Percentiles rank a stretch among this genome's conserved stretches.
Conservation (phyloP, 1,284 basidiomycete species). For the Tylopilus sp. region DNA sequence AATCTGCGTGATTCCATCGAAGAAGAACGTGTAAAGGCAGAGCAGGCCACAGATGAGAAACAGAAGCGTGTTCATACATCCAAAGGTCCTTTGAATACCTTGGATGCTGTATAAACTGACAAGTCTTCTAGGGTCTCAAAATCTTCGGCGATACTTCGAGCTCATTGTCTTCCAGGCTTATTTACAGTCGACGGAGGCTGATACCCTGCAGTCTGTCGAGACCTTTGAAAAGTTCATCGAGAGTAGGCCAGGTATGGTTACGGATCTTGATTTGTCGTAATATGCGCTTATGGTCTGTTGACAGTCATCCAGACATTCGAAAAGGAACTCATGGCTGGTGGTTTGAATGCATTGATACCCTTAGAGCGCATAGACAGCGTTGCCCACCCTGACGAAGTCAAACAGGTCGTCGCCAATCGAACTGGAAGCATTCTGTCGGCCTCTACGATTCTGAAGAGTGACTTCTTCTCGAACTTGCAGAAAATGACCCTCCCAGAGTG, state of each 20-base stretch:
- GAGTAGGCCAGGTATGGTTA: slow-evolving; percentile 63
- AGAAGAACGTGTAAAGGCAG: slow-evolving; percentile 67
- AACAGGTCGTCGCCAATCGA: slow-evolving; percentile 78
- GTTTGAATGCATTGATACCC: slow-evolving; percentile 78
- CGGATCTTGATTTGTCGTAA: not conserved
- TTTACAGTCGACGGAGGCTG: slow-evolving; percentile 79
- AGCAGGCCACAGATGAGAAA: slow-evolving; percentile 70
- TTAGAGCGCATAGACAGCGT: slow-evolving; percentile 77
- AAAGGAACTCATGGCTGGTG: slow-evolving; percentile 82
- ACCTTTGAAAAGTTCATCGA: slow-evolving; percentile 79
- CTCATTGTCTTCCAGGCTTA: slow-evolving; percentile 94
- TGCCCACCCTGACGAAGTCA: slow-evolving; percentile 85
- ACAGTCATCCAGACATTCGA: slow-evolving; percentile 92
- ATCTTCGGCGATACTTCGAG: slow-evolving; percentile 83
- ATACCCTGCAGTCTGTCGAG: slow-evolving; percentile 73
- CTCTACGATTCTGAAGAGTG: slow-evolving; percentile 94
- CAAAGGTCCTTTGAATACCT: slow-evolving; percentile 48
- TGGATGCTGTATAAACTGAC: not conserved
- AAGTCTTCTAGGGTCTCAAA: slow-evolving; percentile 59
- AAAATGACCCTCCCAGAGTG: slow-evolving; percentile 93
- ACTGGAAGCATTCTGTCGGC: slow-evolving; percentile 85
- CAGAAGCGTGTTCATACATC: slow-evolving; percentile 63
- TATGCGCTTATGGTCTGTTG: not conserved
- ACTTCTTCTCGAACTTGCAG: slow-evolving; percentile 93
- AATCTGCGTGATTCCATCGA: slow-evolving; percentile 91